phyloP scores from a whole-genome alignment of 179 eudicot species.

The Spinacia oleracea region DNA sequence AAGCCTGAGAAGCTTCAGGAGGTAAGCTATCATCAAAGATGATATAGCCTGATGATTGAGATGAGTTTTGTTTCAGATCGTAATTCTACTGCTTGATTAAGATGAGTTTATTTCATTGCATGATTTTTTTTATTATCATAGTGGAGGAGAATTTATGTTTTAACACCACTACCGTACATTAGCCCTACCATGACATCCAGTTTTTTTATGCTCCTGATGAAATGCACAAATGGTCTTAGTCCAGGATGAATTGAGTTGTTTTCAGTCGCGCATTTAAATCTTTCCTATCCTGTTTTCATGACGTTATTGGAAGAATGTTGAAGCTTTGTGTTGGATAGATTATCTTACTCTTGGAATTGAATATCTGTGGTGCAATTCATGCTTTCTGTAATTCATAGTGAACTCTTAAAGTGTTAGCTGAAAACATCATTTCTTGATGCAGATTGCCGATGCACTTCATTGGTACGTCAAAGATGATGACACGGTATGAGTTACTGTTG shows the following conservation, averaged over 20 bases:
- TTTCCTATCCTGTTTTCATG: too few species aligned
- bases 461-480: constrained; percentile 71
- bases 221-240: background rate
- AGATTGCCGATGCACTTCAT: constrained; percentile 79
- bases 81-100: background rate
- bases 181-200: background rate
- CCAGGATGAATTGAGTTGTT: background rate
- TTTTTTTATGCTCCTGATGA: background rate
- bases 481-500: constrained; percentile 50
- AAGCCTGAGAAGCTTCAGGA: constrained; percentile 66
- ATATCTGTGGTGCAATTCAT: background rate
- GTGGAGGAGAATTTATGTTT: background rate
- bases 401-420: background rate
- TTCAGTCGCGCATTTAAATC: background rate
- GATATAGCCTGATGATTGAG: background rate
- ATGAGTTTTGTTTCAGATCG: background rate
- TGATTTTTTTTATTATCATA: background rate
- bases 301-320: background rate
- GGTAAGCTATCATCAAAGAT: constrained; percentile 43
- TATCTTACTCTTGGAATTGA: background rate
- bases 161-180: background rate
- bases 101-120: background rate
- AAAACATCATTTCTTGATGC: constrained; percentile 28
- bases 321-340: background rate
- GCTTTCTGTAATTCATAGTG: background rate